Percentiles rank a stretch among this genome's conserved stretches.
phyloP scores from a whole-genome alignment of 2,329 filamentous ascomycete genomes.

The Hypoxylon sp. region DNA sequence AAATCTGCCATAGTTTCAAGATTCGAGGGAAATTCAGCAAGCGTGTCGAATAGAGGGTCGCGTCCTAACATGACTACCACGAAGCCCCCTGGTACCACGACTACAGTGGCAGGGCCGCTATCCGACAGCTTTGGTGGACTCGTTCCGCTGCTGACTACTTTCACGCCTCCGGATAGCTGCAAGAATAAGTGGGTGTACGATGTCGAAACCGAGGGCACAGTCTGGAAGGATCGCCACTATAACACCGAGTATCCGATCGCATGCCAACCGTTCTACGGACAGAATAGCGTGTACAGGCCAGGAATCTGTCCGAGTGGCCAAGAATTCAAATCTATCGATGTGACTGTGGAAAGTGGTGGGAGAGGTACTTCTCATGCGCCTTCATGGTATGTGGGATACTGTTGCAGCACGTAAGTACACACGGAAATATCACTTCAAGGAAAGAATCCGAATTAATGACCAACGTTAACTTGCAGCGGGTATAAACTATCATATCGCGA shows the following conservation, averaged over 20 bases:
- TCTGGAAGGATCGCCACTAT: slow-evolving; percentile 24
- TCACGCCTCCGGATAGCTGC: slow-evolving; percentile 18
- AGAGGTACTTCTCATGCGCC: not conserved
- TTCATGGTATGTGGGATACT: slow-evolving; percentile 19
- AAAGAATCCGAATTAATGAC: not conserved
- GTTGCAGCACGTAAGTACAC: slow-evolving; percentile 26
- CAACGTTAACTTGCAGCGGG: not conserved
- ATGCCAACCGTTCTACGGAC: slow-evolving; percentile 19
- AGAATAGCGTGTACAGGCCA: slow-evolving; percentile 9
- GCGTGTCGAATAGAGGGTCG: not conserved
- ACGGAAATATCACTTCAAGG: not conserved
- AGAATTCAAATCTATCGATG: slow-evolving; percentile 22
- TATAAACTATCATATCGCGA: slow-evolving; percentile 22
- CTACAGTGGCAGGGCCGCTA: slow-evolving; percentile 2
- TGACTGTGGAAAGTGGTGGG: slow-evolving; percentile 3
- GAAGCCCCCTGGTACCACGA: slow-evolving; percentile 13
- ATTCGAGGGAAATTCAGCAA: not conserved
- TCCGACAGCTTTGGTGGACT: not conserved
- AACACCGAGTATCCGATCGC: slow-evolving; percentile 2
- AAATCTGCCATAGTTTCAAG: not conserved
- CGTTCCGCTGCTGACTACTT: slow-evolving; percentile 19
- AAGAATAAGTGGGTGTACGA: slow-evolving; percentile 26
- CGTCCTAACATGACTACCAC: slow-evolving; percentile 10
- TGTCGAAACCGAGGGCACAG: slow-evolving; percentile 8
- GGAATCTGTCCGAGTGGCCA: slow-evolving; percentile 24